Base-by-base conservation (phyloP, 148 eudicot genomes). In the Persicaria maculosa region DNA sequence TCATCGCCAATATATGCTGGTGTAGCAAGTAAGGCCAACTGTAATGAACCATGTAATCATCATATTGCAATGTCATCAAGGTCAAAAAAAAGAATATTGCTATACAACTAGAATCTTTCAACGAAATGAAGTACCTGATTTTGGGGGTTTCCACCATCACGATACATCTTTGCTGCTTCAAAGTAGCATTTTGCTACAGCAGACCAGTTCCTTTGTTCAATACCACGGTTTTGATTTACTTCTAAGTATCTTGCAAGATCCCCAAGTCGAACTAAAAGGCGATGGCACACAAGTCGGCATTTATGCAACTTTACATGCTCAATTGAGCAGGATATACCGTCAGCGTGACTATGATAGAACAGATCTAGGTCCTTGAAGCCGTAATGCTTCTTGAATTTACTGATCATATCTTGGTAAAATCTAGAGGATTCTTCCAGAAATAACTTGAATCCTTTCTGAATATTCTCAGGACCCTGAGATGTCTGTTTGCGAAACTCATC, bases 121-220 rank as follows among this genome's bases (percentile, higher is more conserved):
- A 3, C 4, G 40, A 8, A 22, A 62, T 44, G 4, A 62, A 62
- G 44, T 81, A 94, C 98, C 96, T 94, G 98, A 85, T 94, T 94
- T 81, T 92, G 98, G n/a, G 98, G 93, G 77, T 94, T 94, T 44
- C 98, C 98, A 77, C 97, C 84, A 77, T 87, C 90, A 59, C 96
- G 98, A 80, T 84, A 91, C 73, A 84, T 81, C 52, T 77, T 78
- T 47, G 92, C 79, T 76, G 97, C 87, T 83, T 92, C 90, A 36
- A 91, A 79, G 78, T 94, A 91, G 80, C 79, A 84, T 22, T 75
- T 78, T 44, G 95, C 93, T 71, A 96, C 93, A 77, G 79, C 72
- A 11, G 89, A 86, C 98, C 97, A 92, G 50, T 88, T 87, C 79
- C 72, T 68, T 58, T 82, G 82, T 44, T 75, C 78, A 61, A 46